Evolutionary conservation across 2,329 filamentous ascomycete species (phyloP), one percentile per base, ranked within the genome.

Genomic region (Botryotinia globosa): DNA sequence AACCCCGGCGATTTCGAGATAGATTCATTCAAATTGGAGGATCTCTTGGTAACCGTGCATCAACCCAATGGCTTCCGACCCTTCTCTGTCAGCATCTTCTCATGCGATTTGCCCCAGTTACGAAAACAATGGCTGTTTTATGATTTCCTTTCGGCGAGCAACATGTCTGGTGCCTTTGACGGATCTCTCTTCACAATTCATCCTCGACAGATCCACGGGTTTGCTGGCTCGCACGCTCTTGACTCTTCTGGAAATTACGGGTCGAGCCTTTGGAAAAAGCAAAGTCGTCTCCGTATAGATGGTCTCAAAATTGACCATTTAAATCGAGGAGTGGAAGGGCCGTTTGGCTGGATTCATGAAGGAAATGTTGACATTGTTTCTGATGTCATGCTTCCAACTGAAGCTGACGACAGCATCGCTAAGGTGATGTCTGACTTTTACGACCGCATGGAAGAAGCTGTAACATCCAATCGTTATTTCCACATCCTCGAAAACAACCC

Each of bases 361-460:
- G 96, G 96, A 48, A 97, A 96, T 75, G 94, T 99, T 58, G 96
- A 99, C 80, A 97, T 99, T 74, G 91, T 98, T 22, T 92, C 96
- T 10, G 96, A 99, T 79, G 90, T 99, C 76, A 95, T 97, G 89
- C 93, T 99, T 74, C 96, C 96, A 0, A 89, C 90, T 45, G 96
- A 98, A 71, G 89, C 90, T 58, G 93, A 97, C 73, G 94, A 95
- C 75, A 93, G 94, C 75, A 91, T 99, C 72, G 92, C 91, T 37
- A 98, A 98, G 81, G 94, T 98, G 63, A 92, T 99, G 88, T 91
- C 92, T n/a, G 94, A 98, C 80, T 94, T 99, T 79, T 98, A 98
- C 82, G 95, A 98, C 81, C 92, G 94, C 74, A 89, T 99, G 80
- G 96, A 99, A 83, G 94, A 96, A 61, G 94, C 94, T 0, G 94